A percentile compares a stretch with the other conserved stretches of the same genome.
Conservation (phyloP, 1,284 basidiomycete genomes). For the Golubevia pallescens region DNA sequence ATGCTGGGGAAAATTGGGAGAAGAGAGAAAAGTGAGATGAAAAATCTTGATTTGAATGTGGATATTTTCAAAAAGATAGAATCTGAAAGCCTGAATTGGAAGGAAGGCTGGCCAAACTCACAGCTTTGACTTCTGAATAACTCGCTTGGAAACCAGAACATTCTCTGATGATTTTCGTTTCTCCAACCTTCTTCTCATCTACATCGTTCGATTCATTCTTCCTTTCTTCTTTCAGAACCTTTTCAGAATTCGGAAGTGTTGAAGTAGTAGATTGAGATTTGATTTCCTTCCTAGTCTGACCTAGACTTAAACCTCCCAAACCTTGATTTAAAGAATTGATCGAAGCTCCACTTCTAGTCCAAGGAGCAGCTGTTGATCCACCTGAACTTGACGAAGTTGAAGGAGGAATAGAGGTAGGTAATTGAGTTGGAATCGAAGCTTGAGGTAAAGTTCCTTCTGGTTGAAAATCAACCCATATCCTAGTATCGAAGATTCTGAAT, state of each 20-base stretch:
- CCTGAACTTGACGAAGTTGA: not conserved
- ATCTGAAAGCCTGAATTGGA: not conserved
- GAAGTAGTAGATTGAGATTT: not conserved
- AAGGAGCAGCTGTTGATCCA: not conserved
- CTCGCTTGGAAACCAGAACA: conserved; percentile 46
- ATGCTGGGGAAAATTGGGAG: conserved; percentile 9
- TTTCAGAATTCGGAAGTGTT: not conserved
- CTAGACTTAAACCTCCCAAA: conserved; percentile 1
- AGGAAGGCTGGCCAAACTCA: conserved; percentile 6
- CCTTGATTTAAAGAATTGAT: not conserved
- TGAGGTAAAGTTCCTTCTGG: not conserved
- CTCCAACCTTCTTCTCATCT: not conserved
- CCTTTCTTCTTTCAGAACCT: not conserved
- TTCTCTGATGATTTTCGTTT: conserved; percentile 45
- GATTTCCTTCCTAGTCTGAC: conserved; percentile 1
- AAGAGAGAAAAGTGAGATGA: not conserved
- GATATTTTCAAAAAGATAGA: not conserved
- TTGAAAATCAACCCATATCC: conserved; percentile 47
- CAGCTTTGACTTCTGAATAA: conserved; percentile 36
- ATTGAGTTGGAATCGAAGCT: not conserved
- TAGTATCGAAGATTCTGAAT: conserved; percentile 58
- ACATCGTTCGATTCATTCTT: not conserved
- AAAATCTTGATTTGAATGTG: not conserved
- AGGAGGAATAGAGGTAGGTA: not conserved
- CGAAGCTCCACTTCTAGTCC: not conserved